These are phyloP conservation scores for Magnusiomyces sp. DNA, from an alignment of 1,139 yeast genomes.

Conservation along the genomic window DNA sequence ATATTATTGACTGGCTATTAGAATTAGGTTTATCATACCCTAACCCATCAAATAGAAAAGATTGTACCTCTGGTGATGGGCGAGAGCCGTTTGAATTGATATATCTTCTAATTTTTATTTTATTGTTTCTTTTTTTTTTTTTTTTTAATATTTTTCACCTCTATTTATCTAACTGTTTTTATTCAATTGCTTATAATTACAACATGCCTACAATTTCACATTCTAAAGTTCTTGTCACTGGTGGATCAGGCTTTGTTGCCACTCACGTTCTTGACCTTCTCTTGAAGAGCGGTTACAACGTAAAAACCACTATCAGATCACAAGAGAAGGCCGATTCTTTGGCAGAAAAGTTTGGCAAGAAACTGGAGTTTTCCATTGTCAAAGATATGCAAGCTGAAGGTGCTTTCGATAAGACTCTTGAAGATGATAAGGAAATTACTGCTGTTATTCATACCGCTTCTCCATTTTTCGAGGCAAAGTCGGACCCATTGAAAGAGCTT, in stretches of 20 bases:
- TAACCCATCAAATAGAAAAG: too few relatives aligned
- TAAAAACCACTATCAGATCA: slow-evolving; percentile 53
- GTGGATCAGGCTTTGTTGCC: slow-evolving; percentile 55
- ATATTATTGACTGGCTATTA: too few relatives aligned
- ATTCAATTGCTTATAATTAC: too few relatives aligned
- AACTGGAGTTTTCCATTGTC: slow-evolving; percentile 42
- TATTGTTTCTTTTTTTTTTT: too few relatives aligned
- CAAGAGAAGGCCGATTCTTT: slow-evolving; percentile 42
- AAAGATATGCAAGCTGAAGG: slow-evolving; percentile 40
- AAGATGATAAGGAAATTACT: slow-evolving; percentile 41
- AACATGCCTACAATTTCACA: not conserved
- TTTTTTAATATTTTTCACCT: too few relatives aligned
- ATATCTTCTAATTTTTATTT: too few relatives aligned
- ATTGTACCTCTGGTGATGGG: too few relatives aligned
- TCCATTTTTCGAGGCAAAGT: slow-evolving; percentile 38
- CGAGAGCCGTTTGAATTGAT: too few relatives aligned
- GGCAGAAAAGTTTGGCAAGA: slow-evolving; percentile 31
- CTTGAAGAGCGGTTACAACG: slow-evolving; percentile 37
- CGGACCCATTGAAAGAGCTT: slow-evolving; percentile 35
- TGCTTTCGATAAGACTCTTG: slow-evolving; percentile 48
- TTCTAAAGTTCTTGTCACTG: slow-evolving; percentile 41
- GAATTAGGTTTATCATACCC: too few relatives aligned
- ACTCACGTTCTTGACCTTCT: slow-evolving; percentile 39
- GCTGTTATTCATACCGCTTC: slow-evolving; percentile 55
- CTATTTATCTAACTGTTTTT: too few relatives aligned